phyloP scores from a whole-genome alignment of 768 basidiomycete species.

The Podaxis sp. region DNA sequence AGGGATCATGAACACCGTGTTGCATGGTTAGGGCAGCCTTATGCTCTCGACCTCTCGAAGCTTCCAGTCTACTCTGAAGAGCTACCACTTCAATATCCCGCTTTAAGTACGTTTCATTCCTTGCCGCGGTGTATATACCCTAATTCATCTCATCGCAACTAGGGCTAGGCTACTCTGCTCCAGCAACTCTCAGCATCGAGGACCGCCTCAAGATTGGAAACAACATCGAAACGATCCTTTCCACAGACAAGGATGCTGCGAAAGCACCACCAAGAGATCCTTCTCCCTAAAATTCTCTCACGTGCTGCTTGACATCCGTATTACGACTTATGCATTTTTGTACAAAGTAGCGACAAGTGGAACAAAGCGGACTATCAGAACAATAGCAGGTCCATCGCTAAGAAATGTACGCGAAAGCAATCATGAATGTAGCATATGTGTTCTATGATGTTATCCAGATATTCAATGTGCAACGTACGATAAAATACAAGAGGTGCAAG shows the following conservation, averaged over 20 bases:
- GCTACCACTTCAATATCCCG: slow-evolving; percentile 68
- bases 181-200: slow-evolving; percentile 51
- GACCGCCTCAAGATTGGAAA: slow-evolving; percentile 60
- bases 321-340: background rate
- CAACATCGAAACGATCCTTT: slow-evolving; percentile 57
- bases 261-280: slow-evolving; percentile 46
- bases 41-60: slow-evolving; percentile 58
- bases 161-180: slow-evolving; percentile 74
- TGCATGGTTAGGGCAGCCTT: slow-evolving; percentile 74
- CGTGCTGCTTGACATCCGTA: background rate
- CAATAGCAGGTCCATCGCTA: slow-evolving; percentile 2
- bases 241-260: slow-evolving; percentile 66
- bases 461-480: background rate
- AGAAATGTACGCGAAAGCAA: background rate
- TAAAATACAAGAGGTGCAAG: slow-evolving; percentile 3
- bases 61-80: slow-evolving; percentile 51
- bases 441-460: slow-evolving; percentile 1
- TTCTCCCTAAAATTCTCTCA: background rate
- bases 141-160: background rate
- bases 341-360: background rate
- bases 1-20: slow-evolving; percentile 72
- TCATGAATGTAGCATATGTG: background rate
- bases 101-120: slow-evolving; percentile 46
- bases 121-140: background rate
- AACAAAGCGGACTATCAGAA: background rate